Conservation (phyloP, 1,139 yeast genomes). For the Debaryomyces coudertii region DNA sequence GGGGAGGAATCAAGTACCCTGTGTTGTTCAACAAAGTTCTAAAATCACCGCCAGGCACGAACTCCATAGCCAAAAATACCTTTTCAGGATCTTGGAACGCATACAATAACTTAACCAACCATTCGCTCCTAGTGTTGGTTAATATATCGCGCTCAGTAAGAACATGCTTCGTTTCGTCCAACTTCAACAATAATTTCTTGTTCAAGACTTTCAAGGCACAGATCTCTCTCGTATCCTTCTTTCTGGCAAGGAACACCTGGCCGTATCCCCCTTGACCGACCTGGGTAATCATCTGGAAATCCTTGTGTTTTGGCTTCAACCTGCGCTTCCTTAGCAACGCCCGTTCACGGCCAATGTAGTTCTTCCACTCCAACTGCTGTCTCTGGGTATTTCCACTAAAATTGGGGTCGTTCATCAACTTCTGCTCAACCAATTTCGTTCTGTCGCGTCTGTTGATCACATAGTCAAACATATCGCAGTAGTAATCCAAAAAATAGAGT, state of each 20-base stretch:
- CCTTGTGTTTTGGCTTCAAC: slow-evolving; percentile 89
- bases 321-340: slow-evolving; percentile 85
- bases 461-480: slow-evolving; percentile 94
- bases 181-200: slow-evolving; percentile 80
- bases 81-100: slow-evolving; percentile 94
- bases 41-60: slow-evolving; percentile 98
- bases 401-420: slow-evolving; percentile 51
- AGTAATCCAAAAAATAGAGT: slow-evolving; percentile 86
- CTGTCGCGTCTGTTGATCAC: slow-evolving; percentile 86
- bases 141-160: slow-evolving; percentile 94
- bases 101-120: slow-evolving; percentile 91
- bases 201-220: slow-evolving; percentile 94
- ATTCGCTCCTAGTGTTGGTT: slow-evolving; percentile 91
- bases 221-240: slow-evolving; percentile 91
- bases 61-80: slow-evolving; percentile 96
- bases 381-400: slow-evolving; percentile 42
- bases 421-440: slow-evolving; percentile 62
- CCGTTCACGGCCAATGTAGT: slow-evolving; percentile 82
- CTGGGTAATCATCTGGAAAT: slow-evolving; percentile 94
- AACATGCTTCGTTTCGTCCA: slow-evolving; percentile 95
- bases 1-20: slow-evolving; percentile 89
- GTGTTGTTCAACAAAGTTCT: slow-evolving; percentile 92
- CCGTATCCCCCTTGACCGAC: slow-evolving; percentile 99
- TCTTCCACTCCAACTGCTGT: slow-evolving; percentile 74
- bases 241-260: slow-evolving; percentile 91